A percentile compares a stretch with the other conserved stretches of the same genome.
These are phyloP conservation scores for Picea glauca DNA, from an alignment of 75 land plant species.

Conservation along the genomic window DNA sequence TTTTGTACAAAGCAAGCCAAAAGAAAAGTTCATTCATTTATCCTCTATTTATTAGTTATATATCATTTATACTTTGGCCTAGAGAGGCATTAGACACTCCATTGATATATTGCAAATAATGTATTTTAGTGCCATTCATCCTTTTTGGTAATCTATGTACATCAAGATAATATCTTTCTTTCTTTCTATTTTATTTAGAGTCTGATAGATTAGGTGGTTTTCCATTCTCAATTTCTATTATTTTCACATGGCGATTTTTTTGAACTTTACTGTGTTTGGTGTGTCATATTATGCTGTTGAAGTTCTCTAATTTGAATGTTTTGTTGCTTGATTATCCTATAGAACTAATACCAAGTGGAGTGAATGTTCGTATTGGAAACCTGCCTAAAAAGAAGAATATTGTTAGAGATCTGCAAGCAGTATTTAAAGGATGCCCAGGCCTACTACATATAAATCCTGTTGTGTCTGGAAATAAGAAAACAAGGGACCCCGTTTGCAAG, in stretches of 20 bases:
- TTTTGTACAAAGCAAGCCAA: too few species aligned
- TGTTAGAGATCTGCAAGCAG: constrained; percentile 56
- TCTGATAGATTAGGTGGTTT: neutral
- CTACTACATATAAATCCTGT: constrained; percentile 58
- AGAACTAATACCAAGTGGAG: constrained; percentile 38
- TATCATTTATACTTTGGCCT: neutral
- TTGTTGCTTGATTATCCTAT: neutral
- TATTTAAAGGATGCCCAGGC: constrained; percentile 65
- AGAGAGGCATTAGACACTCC: constrained; percentile 2
- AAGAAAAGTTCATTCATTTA: too few species aligned
- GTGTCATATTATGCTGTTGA: neutral
- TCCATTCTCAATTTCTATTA: neutral
- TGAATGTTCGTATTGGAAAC: constrained; percentile 60
- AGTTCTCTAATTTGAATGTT: neutral
- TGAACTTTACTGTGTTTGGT: neutral
- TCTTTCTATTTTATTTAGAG: neutral
- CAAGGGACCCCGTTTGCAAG: constrained; percentile 87
- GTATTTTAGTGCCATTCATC: neutral
- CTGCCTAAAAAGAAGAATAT: constrained; percentile 91
- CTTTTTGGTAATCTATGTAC: neutral
- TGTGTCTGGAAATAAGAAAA: constrained; percentile 74
- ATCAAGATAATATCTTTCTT: neutral
- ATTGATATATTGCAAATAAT: neutral
- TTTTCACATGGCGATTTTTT: neutral
- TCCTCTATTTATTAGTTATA: too few species aligned